Evolutionary conservation across 495 filamentous ascomycete genomes (phyloP).

Genomic region (Aspergillus baeticus): DNA sequence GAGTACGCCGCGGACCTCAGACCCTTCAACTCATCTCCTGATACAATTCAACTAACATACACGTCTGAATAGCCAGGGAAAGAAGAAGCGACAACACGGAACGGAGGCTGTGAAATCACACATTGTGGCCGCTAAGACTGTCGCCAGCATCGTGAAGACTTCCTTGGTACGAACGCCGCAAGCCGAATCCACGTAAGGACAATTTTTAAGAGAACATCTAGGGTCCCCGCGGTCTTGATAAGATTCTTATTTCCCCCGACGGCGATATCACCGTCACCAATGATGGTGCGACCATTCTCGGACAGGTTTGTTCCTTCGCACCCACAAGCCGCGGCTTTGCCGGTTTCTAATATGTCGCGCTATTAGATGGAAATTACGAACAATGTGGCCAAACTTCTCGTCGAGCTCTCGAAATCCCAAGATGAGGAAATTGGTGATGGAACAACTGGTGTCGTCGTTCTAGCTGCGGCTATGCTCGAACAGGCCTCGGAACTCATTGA

Average conservation of each 20-base stretch:
- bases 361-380: constrained; percentile 94
- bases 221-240: constrained; percentile 95
- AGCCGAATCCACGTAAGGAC: background rate
- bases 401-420: constrained; percentile 98
- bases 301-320: constrained; percentile 58
- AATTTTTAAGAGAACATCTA: constrained; percentile 32
- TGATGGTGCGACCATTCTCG: constrained; percentile 95
- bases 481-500: constrained; percentile 98
- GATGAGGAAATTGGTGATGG: constrained; percentile 99
- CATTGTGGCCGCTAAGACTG: constrained; percentile 93
- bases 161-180: constrained; percentile 61
- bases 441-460: constrained; percentile 95
- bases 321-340: background rate
- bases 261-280: constrained; percentile 99
- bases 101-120: constrained; percentile 97
- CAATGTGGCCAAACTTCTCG: constrained; percentile 94
- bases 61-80: constrained; percentile 71
- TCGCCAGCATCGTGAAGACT: constrained; percentile 95
- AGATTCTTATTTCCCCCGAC: constrained; percentile 98
- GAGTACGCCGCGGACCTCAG: constrained; percentile 64
- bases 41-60: constrained; percentile 13
- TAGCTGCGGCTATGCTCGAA: constrained; percentile 92
- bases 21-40: constrained; percentile 13
- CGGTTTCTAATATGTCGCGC: constrained; percentile 20
- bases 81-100: constrained; percentile 95